Base-by-base conservation (phyloP, 768 basidiomycete species). In the Termitomyces sp. region DNA sequence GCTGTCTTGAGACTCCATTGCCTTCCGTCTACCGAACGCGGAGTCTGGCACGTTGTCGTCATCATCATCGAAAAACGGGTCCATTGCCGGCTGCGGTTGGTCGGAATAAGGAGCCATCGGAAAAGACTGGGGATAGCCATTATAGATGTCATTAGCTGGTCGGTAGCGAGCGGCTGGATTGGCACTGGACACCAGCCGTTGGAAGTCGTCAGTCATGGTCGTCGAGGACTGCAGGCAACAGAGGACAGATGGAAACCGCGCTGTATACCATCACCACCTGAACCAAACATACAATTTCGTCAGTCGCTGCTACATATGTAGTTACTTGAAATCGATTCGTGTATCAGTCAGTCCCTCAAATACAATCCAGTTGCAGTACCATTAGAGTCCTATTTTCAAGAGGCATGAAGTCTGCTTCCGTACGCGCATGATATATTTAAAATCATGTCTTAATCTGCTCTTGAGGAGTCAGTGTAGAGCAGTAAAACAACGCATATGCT, bases 41-140 rank as follows among this genome's bases (percentile, higher is more conserved):
- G 85, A 85, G 70, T 88, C 86, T 16, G 84, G 82, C 31, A 76
- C 64, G 58, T 86, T 83, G 54, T 91, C 89, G 61, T 89, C 87
- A 55, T 88, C 89, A 69, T 92, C 91, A 69, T 90, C 88, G 71
- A 93, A 93, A 70, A 93, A 93, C n/a, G 89, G 90, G 71, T 93
- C 91, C 72, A 93, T 62, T 29, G 50, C 76, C 58, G 79, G 70
- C 67, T 81, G 78, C 57, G 79, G 77, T 43, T 68, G 65, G 69
- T 78, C 71, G 60, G 69, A 68, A 68, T 77, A 78, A 55, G 73
- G 72, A 49, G 66, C 67, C 55, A 69, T 68, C 51, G 74, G 71
- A 56, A 72, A 67, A 46, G 82, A 75, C 29, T 87, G 86, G 16
- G 87, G 86, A 68, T 88, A 87, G 52, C 80, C 79, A 65, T 75